Conservation (phyloP, 225 moss, liverwort and hornwort species). For the Antitrichia curtipendula region DNA sequence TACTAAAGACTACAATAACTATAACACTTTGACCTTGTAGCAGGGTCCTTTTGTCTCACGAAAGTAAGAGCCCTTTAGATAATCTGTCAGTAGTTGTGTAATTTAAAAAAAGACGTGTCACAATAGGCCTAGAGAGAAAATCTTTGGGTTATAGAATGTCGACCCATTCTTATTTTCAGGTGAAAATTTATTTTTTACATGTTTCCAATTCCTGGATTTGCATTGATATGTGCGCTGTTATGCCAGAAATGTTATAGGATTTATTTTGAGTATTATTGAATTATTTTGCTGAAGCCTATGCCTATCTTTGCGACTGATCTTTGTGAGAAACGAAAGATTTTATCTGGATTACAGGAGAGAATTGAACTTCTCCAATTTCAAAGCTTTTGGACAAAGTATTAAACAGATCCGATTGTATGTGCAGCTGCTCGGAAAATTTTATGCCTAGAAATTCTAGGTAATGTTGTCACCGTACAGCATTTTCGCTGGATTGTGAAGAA, state of each 20-base stretch:
- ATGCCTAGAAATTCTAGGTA: background rate
- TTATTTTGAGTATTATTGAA: background rate
- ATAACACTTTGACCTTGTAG: background rate
- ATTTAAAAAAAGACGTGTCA: background rate
- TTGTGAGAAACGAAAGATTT: background rate
- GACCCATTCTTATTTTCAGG: background rate
- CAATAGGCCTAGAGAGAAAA: background rate
- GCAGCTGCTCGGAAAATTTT: background rate
- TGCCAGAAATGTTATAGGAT: background rate
- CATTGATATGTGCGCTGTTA: background rate
- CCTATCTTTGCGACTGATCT: background rate
- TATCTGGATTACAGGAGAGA: background rate
- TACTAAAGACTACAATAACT: background rate
- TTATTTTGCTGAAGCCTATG: background rate
- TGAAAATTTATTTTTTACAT: background rate
- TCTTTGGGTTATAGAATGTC: background rate
- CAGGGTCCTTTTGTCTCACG: background rate
- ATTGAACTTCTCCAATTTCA: background rate
- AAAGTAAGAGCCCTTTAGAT: background rate
- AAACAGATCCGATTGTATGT: background rate
- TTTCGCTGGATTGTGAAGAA: background rate
- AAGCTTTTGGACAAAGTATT: background rate
- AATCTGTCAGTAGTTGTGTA: background rate
- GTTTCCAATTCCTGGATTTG: background rate
- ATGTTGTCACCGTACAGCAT: background rate